Percentiles rank a stretch among this genome's conserved stretches.
phyloP scores from a whole-genome alignment of 2,329 filamentous ascomycete genomes.

The Pseudogymnoascus sp. region DNA sequence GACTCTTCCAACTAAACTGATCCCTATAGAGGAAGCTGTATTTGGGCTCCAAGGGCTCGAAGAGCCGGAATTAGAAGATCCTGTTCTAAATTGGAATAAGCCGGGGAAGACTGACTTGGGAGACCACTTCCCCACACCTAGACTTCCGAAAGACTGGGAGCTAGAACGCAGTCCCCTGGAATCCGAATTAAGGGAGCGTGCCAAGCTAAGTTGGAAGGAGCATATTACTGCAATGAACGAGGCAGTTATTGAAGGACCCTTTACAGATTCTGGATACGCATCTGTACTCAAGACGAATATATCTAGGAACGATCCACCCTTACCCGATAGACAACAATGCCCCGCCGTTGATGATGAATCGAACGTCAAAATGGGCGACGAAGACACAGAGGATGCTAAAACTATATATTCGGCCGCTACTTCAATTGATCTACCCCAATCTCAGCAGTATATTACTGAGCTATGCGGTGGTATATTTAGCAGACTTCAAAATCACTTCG shows the following conservation, averaged over 20 bases:
- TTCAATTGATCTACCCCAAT: not conserved
- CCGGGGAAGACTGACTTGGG: not conserved
- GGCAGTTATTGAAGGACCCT: not conserved
- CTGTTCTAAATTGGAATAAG: not conserved
- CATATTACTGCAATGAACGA: not conserved
- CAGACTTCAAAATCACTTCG: conserved; percentile 1
- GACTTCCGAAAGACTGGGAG: not conserved
- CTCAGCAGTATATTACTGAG: conserved; percentile 10
- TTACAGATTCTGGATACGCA: not conserved
- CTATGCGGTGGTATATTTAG: conserved; percentile 10
- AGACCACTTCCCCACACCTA: not conserved
- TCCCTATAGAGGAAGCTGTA: too few relatives aligned
- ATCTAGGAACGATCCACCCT: not conserved
- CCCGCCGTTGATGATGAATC: not conserved
- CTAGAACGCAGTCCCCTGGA: not conserved
- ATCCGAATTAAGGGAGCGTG: not conserved
- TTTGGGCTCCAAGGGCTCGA: not conserved
- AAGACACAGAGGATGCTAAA: not conserved
- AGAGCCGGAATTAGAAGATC: not conserved
- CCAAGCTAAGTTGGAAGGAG: not conserved
- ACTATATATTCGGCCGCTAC: not conserved
- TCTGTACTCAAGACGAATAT: not conserved
- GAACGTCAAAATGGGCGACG: not conserved
- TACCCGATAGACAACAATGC: not conserved
- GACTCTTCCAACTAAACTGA: too few relatives aligned